phyloP scores from a whole-genome alignment of 164 flowering plant species.

The Saururus chinensis region DNA sequence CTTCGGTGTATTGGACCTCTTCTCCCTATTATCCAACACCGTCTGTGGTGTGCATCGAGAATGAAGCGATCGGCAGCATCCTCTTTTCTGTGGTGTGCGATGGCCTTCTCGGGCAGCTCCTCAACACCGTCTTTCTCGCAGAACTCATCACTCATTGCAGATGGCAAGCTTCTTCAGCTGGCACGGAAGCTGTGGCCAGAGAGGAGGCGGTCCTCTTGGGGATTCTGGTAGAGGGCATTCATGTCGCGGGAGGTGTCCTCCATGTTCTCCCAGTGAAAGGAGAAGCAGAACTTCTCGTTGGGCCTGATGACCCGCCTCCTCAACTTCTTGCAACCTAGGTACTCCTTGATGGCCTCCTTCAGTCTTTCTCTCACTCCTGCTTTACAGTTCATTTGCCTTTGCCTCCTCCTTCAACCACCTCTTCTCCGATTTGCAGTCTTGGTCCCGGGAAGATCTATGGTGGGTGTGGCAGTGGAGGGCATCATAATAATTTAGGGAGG shows the following conservation, averaged over 20 bases:
- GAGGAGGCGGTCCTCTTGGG: slow-evolving; percentile 78
- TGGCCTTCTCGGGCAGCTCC: slow-evolving; percentile 73
- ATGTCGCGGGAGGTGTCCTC: slow-evolving; percentile 88
- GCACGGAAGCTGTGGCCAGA: slow-evolving; percentile 89
- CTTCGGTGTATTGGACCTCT: no score
- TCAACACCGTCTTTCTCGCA: slow-evolving; percentile 67
- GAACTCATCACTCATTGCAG: slow-evolving; percentile 75
- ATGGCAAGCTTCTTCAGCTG: slow-evolving; percentile 86
- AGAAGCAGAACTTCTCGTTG: slow-evolving; percentile 86
- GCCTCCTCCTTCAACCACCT: slow-evolving; percentile 35
- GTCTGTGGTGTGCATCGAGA: no score
- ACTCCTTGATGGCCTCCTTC: slow-evolving; percentile 77
- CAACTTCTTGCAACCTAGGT: slow-evolving; percentile 80
- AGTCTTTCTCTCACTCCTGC: slow-evolving; percentile 15
- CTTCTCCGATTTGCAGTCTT: slow-evolving; percentile 7
- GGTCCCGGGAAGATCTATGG: no score
- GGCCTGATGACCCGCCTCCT: no score
- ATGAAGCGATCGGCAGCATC: slow-evolving; percentile 59
- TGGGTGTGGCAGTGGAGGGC: slow-evolving; percentile 42
- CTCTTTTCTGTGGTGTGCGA: slow-evolving; percentile 49
- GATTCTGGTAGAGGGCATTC: no score
- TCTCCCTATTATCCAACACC: no score
- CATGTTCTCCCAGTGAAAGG: slow-evolving; percentile 94
- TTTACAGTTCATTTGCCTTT: slow-evolving; percentile 31
- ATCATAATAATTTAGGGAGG: slow-evolving; percentile 4